Evolutionary conservation across 2,329 filamentous ascomycete genomes (phyloP).

Genomic region (Nannizziopsis barbatae): DNA sequence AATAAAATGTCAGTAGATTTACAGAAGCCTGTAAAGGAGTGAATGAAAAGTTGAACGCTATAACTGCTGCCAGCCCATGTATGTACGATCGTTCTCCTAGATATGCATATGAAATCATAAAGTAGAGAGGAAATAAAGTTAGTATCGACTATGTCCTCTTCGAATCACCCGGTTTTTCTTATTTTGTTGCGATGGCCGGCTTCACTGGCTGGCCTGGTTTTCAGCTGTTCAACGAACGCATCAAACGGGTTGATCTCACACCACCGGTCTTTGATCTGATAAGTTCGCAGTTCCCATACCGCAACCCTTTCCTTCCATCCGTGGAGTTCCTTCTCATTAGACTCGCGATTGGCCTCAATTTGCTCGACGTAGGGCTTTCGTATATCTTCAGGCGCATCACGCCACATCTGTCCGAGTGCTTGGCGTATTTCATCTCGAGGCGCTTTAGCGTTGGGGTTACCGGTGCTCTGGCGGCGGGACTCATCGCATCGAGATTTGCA

Average conservation of each 20-base stretch:
- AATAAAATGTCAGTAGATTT: no score
- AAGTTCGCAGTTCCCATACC: constrained; percentile 35
- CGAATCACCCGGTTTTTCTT: constrained; percentile 7
- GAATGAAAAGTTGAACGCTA: not conserved
- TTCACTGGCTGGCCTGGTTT: constrained; percentile 1
- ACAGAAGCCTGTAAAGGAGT: no score
- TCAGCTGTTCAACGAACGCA: constrained; percentile 9
- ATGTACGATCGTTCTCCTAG: not conserved
- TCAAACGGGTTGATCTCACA: constrained; percentile 29
- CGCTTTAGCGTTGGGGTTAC: constrained; percentile 56
- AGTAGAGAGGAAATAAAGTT: not conserved
- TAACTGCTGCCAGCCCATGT: not conserved
- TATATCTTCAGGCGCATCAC: constrained; percentile 56
- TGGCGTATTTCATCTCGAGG: constrained; percentile 64
- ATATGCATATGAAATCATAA: not conserved
- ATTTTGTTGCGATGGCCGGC: constrained; percentile 1
- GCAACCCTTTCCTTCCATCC: constrained; percentile 62
- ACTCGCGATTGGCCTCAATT: constrained; percentile 58
- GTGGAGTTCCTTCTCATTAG: constrained; percentile 51
- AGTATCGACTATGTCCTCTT: not conserved
- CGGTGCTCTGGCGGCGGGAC: constrained; percentile 52
- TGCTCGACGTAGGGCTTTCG: constrained; percentile 68
- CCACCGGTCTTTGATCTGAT: constrained; percentile 34
- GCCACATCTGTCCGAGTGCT: constrained; percentile 86
- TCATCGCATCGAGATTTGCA: constrained; percentile 58